These are phyloP conservation scores for Diddensiella caesifluorescens DNA, from an alignment of 805 yeast species.

Conservation along the genomic window DNA sequence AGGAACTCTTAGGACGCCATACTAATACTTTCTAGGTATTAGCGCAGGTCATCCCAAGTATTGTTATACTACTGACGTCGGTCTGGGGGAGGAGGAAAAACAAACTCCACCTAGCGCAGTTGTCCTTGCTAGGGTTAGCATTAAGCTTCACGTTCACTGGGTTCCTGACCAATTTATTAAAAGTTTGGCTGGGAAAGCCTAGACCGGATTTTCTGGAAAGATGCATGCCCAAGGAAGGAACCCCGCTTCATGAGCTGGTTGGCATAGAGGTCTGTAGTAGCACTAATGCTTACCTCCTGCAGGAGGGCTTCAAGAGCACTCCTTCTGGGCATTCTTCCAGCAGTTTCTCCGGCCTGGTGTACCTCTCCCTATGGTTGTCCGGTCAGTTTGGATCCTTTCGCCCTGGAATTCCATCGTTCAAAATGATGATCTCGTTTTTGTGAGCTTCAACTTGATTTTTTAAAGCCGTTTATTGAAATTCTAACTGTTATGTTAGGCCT, in stretches of 20 bases:
- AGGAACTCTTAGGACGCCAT: background rate
- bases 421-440: conserved; percentile 21
- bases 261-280: conserved; percentile 35
- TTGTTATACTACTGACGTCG: conserved; percentile 27
- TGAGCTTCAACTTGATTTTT: conserved; percentile 7
- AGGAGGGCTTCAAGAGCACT: conserved; percentile 51
- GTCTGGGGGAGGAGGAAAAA: conserved; percentile 22
- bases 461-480: background rate
- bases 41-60: conserved; percentile 17
- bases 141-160: conserved; percentile 56
- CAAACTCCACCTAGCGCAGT: conserved; percentile 45
- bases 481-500: conserved; percentile 23
- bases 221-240: conserved; percentile 59
- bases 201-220: conserved; percentile 90
- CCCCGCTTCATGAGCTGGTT: conserved; percentile 41
- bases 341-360: conserved; percentile 47
- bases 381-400: conserved; percentile 45
- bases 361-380: conserved; percentile 43
- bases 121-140: conserved; percentile 61
- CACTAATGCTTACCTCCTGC: conserved; percentile 26
- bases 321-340: conserved; percentile 56
- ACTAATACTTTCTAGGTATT: conserved; percentile 17
- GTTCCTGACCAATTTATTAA: conserved; percentile 64
- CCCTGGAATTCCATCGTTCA: conserved; percentile 26
- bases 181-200: conserved; percentile 82